Base-by-base conservation (phyloP, 2,329 filamentous ascomycete genomes). In the Nakataea oryzae region DNA sequence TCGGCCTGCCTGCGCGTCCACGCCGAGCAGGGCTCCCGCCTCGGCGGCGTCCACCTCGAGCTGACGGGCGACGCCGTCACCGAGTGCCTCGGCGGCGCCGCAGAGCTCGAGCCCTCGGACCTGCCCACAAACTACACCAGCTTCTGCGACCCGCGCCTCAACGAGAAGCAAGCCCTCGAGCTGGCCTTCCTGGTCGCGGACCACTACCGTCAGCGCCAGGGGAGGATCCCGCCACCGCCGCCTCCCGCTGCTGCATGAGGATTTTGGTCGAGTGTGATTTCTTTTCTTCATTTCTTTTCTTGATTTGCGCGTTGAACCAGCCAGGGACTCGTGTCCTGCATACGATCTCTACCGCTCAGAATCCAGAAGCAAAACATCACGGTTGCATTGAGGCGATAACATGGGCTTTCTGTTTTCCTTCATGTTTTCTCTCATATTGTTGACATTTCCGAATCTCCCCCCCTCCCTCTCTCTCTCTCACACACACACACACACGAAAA, bases 101-200 rank as follows among this genome's bases (percentile, higher is more conserved):
- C 91, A 71, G 90, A 89, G 0, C 77, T 97, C 63, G 90, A 84
- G 47, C 95, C 97, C 74, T 90, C 95, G 65, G 93, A 97, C 70
- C 73, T 99, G 69, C 88, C 88, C 2, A 84, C 91, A 66, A 93
- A 96, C 70, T 99, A 99, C 75, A 96, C 92, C 6, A 96, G 89
- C 50, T 97, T 93, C 79, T 99, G 95, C 74, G 95, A 99, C 73
- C 95, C 95, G 6, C 79, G 95, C 28, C 78, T 99, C 67, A 99
- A 99, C 71, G 95, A 97, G 81, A 97, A 97, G 78, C 95, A 99
- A 79, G 93, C 95, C 0, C 81, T 99, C 17, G 95, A 99, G 78
- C 75, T 97, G 73, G 93, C 95, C 0, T 99, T 99, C 74, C 76
- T 97, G 70, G 88, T 99, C 58, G 95, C 95, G 0, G 91, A 91